Percentiles rank a stretch among this genome's conserved stretches.
Conservation (phyloP, 192 early-diverging fungal genomes). For the Pilobolus umbonatus region DNA sequence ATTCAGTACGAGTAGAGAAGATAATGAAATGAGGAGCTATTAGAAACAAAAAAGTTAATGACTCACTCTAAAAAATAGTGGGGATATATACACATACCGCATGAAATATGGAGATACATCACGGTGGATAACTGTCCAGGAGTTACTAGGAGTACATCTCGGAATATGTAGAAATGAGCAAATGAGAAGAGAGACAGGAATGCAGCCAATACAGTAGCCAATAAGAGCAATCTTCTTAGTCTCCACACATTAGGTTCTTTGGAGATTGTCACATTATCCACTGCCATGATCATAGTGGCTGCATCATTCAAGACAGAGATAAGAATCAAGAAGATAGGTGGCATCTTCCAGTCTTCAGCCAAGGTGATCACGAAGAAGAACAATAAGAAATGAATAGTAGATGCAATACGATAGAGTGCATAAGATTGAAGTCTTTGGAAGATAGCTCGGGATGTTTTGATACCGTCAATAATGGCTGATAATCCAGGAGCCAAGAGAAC, state of each 20-base stretch:
- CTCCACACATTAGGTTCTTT: conserved; percentile 69
- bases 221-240: conserved; percentile 59
- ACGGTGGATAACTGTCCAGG: conserved; percentile 47
- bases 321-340: conserved; percentile 59
- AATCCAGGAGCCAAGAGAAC: conserved; percentile 63
- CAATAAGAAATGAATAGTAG: conserved; percentile 72
- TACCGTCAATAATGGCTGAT: conserved; percentile 71
- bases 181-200: conserved; percentile 57
- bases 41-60: conserved; percentile 1
- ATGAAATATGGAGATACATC: conserved; percentile 75
- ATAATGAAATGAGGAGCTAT: conserved; percentile 71
- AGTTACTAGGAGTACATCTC: conserved; percentile 23
- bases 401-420: conserved; percentile 69
- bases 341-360: conserved; percentile 59
- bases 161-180: conserved; percentile 61
- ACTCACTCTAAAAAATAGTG: not conserved
- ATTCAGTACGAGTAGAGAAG: conserved; percentile 61
- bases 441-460: conserved; percentile 64
- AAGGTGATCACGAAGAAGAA: conserved; percentile 74
- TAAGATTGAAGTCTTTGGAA: conserved; percentile 73
- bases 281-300: conserved; percentile 66
- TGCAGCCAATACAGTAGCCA: conserved; percentile 58
- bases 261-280: conserved; percentile 68
- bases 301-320: conserved; percentile 71
- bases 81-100: conserved; percentile 23